A percentile compares a stretch with the other conserved stretches of the same genome.
phyloP scores from a whole-genome alignment of 208 protist species.

The Crithidia sp. region DNA sequence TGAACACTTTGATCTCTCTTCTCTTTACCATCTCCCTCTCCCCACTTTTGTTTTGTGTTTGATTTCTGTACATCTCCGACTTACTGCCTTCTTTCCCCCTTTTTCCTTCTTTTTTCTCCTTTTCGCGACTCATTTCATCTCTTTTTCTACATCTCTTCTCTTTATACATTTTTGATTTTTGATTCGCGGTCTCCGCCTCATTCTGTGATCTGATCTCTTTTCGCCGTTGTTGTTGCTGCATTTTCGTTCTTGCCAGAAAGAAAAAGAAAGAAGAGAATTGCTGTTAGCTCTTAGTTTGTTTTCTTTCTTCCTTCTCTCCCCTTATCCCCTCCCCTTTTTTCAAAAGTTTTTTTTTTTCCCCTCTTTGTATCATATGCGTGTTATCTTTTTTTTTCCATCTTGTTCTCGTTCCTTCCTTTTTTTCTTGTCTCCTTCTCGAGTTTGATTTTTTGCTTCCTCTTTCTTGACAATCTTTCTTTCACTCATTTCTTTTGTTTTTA shows the following conservation, averaged over 20 bases:
- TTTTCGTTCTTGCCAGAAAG: too few species aligned
- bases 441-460: neutral
- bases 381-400: neutral
- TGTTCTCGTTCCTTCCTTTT: neutral
- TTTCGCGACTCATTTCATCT: neutral
- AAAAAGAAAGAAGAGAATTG: too few species aligned
- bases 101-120: neutral
- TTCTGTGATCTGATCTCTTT: neutral
- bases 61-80: neutral
- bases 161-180: neutral
- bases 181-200: neutral
- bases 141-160: neutral
- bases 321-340: too few species aligned
- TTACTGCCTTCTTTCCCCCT: neutral
- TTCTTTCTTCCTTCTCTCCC: too few species aligned
- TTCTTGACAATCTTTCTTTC: neutral
- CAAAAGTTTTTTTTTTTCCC: neutral
- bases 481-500: neutral
- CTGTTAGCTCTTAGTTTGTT: too few species aligned
- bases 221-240: neutral
- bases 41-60: neutral
- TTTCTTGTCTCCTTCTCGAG: neutral
- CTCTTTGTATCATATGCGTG: neutral
- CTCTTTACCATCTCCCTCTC: neutral
- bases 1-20: constrained; percentile 6